A percentile compares a stretch with the other conserved stretches of the same genome.
These are phyloP conservation scores for Ogataea nitratoaversa DNA, from an alignment of 805 yeast genomes.

Conservation along the genomic window DNA sequence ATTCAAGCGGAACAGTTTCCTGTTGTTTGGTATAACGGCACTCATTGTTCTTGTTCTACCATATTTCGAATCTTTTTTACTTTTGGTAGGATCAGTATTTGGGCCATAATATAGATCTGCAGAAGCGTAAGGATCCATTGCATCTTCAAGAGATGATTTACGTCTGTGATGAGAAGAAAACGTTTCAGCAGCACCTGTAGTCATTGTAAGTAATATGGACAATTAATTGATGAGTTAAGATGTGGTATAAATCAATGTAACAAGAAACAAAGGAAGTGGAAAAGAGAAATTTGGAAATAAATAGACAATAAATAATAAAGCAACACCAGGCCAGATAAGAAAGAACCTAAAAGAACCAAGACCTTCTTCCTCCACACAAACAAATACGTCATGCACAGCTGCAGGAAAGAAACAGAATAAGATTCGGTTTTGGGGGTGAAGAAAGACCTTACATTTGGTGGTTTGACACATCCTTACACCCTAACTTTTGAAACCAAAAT, in stretches of 20 bases:
- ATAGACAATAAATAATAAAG: too few relatives aligned
- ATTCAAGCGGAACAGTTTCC: constrained; percentile 9
- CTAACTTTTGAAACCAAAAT: too few relatives aligned
- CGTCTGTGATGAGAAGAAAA: constrained; percentile 14
- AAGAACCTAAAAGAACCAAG: too few relatives aligned
- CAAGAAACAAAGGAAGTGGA: neutral
- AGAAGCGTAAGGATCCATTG: constrained; percentile 57
- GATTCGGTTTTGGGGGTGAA: too few relatives aligned
- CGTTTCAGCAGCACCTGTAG: neutral
- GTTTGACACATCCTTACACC: too few relatives aligned
- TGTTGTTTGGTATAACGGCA: constrained; percentile 28
- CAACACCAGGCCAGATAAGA: too few relatives aligned
- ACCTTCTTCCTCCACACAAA: too few relatives aligned
- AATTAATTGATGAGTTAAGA: neutral
- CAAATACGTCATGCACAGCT: too few relatives aligned
- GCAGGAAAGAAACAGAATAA: too few relatives aligned
- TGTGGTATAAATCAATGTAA: neutral
- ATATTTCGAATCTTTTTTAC: constrained; percentile 35
- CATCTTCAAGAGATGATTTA: constrained; percentile 41
- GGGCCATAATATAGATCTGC: constrained; percentile 72
- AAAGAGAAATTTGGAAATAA: neutral
- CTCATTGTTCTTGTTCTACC: constrained; percentile 55
- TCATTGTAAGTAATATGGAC: neutral
- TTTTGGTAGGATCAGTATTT: constrained; percentile 48
- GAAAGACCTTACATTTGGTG: too few relatives aligned